phyloP scores from a whole-genome alignment of 768 basidiomycete species.

The Hypsizygus marmoreus region DNA sequence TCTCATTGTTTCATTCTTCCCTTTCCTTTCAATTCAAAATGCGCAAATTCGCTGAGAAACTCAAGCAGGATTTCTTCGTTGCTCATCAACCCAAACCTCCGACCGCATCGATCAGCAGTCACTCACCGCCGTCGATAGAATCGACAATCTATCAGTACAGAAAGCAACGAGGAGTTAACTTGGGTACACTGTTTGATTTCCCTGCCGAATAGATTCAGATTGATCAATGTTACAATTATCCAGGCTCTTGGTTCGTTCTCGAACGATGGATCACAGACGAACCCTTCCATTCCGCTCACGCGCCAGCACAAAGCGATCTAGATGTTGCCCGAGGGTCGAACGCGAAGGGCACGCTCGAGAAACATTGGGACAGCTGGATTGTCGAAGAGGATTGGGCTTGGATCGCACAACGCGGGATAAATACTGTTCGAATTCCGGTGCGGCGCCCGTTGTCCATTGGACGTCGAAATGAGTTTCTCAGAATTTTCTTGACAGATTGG shows the following conservation, averaged over 20 bases:
- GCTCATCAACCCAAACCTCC: neutral
- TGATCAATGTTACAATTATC: conserved; percentile 2
- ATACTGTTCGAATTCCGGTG: conserved; percentile 60
- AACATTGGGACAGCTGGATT: conserved; percentile 79
- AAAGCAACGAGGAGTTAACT: conserved; percentile 80
- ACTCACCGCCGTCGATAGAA: neutral
- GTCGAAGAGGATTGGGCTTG: conserved; percentile 64
- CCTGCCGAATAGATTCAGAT: neutral
- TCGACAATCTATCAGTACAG: conserved; percentile 50
- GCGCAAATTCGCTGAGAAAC: conserved; percentile 3
- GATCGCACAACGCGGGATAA: conserved; percentile 58
- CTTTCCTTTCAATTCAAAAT: neutral
- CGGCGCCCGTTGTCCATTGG: conserved; percentile 33
- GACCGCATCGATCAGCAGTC: too few relatives aligned
- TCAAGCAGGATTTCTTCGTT: conserved; percentile 2
- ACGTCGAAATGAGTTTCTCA: neutral
- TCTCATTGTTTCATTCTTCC: neutral
- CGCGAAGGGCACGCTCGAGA: conserved; percentile 48
- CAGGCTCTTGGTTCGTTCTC: conserved; percentile 79
- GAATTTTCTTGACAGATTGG: conserved; percentile 54
- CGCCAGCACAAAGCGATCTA: conserved; percentile 66
- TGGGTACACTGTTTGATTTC: conserved; percentile 52
- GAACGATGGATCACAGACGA: conserved; percentile 72
- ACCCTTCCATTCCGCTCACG: conserved; percentile 55
- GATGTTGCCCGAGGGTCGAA: conserved; percentile 67